A percentile compares a stretch with the other conserved stretches of the same genome.
Evolutionary conservation across 1,139 yeast genomes (phyloP).

Genomic region (Geotrichum aggregatum): DNA sequence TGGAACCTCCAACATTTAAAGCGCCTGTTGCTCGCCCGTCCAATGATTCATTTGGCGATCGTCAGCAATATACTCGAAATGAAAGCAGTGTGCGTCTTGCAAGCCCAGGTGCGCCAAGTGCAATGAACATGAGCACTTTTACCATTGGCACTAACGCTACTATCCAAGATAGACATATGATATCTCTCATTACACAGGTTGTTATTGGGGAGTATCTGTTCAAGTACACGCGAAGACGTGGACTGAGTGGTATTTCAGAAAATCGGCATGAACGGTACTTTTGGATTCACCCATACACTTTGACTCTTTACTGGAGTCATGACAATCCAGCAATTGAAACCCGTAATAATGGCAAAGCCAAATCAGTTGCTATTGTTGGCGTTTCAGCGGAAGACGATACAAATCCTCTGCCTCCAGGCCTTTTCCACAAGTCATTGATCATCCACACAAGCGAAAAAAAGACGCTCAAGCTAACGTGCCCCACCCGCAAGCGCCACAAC

Average conservation of each 20-base stretch:
- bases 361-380: slow-evolving; percentile 75
- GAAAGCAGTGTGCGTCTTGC: slow-evolving; percentile 5
- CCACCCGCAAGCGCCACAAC: slow-evolving; percentile 82
- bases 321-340: slow-evolving; percentile 69
- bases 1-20: slow-evolving; percentile 11
- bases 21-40: slow-evolving; percentile 2
- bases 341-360: slow-evolving; percentile 48
- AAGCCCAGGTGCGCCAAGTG: slow-evolving; percentile 18
- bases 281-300: slow-evolving; percentile 94
- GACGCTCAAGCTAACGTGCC: slow-evolving; percentile 75
- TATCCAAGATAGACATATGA: slow-evolving; percentile 70
- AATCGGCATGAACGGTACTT: slow-evolving; percentile 86
- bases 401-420: slow-evolving; percentile 86
- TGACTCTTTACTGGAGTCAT: slow-evolving; percentile 86
- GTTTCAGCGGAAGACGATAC: slow-evolving; percentile 83
- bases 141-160: slow-evolving; percentile 58
- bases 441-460: slow-evolving; percentile 63
- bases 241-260: slow-evolving; percentile 69
- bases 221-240: slow-evolving; percentile 82
- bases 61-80: neutral
- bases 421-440: slow-evolving; percentile 78
- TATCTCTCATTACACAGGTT: slow-evolving; percentile 85
- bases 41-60: slow-evolving; percentile 2
- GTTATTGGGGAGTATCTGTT: slow-evolving; percentile 87
- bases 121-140: slow-evolving; percentile 31